Conservation (phyloP, 345 rosid species). For the Salix exigua region DNA sequence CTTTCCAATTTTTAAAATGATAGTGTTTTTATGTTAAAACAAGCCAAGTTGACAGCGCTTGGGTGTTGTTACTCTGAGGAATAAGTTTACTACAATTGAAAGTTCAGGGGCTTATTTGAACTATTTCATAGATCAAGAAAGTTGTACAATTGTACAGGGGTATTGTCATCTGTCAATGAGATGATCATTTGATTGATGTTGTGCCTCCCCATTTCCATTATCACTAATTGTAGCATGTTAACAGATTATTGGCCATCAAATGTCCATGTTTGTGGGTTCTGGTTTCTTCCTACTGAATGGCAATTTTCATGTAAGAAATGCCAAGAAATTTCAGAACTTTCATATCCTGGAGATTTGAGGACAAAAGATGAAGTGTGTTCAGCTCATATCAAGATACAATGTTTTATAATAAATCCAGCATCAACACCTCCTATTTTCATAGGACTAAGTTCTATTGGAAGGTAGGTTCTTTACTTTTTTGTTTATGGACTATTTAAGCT, state of each 20-base stretch:
- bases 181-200: neutral
- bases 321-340: slow-evolving; percentile 37
- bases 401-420: slow-evolving; percentile 40
- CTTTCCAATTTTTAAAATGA: too few species aligned
- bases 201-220: neutral
- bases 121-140: too few species aligned
- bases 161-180: neutral
- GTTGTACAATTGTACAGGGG: too few species aligned
- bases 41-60: too few species aligned
- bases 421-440: slow-evolving; percentile 54
- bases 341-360: slow-evolving; percentile 20
- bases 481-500: neutral
- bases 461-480: slow-evolving; percentile 43
- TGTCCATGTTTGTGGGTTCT: slow-evolving; percentile 72
- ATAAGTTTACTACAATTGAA: too few species aligned
- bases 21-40: too few species aligned
- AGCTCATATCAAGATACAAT: slow-evolving; percentile 52
- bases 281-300: slow-evolving; percentile 82
- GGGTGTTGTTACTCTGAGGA: too few species aligned
- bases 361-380: slow-evolving; percentile 42
- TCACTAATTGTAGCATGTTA: slow-evolving; percentile 11
- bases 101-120: too few species aligned
- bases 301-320: slow-evolving; percentile 77
- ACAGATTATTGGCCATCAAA: slow-evolving; percentile 87
- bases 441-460: slow-evolving; percentile 77